Base-by-base conservation (phyloP, 306 rosid species). In the Vigna hirtella region DNA sequence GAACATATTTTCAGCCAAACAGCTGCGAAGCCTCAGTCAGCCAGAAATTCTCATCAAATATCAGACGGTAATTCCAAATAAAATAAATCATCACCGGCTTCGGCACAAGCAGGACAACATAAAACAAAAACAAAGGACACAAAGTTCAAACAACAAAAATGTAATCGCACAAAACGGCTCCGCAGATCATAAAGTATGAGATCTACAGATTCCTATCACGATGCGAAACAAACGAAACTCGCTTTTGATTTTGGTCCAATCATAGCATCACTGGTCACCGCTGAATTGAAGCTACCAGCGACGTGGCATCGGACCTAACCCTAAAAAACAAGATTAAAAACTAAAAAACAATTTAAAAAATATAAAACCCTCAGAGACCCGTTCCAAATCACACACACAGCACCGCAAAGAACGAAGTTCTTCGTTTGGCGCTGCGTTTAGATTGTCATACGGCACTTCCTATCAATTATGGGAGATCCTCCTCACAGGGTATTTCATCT, bases 361-460 rank as follows among this genome's bases (percentile, higher is more conserved):
- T 9, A 13, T 0, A 0, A 9, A 52, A 84, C 86, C 97, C 94
- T 88, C 97, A 89, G 93, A 84, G 87, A 85, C 95, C 95, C 93
- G 87, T 83, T 85, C 75, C 82, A 88, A 91, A 94, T 90, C 92
- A 85, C 79, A 75, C 94, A 94, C 93, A 50, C 88, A 77, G 82
- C 67, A 13, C 38, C 40, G 15, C 26, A 42, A 13, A 9, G 90
- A 81, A 73, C 81, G 22, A 20, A 26, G 1, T 20, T 52, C 22
- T 18, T 45, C 7, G 9, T n/a, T 36, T 48, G n/a, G 34, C 12
- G 82, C 88, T 83, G 90, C 86, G 82, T 83, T 87, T 91, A 20
- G 49, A 78, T 94, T 94, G 96, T 91, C 98, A 90, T 90, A 94
- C 96, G 96, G 94, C 97, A 91, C 97, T 91, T 94, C 98, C 97